These are phyloP conservation scores for Aspergillus sp. DNA, from an alignment of 2,329 filamentous ascomycete genomes.

Conservation along the genomic window DNA sequence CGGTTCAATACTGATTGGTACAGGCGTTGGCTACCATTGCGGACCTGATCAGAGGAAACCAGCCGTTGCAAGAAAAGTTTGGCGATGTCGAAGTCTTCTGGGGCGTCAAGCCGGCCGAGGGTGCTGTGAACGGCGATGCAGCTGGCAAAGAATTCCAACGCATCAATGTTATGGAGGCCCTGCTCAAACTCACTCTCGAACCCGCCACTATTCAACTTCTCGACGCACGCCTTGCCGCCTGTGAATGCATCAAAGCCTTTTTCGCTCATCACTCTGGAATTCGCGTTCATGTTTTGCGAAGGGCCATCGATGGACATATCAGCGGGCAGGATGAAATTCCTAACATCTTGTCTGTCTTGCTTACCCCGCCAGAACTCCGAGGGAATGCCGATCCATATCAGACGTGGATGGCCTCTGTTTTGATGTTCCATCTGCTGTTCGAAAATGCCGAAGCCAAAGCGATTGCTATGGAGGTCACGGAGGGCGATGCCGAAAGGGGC, in stretches of 20 bases:
- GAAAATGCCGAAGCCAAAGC: slow-evolving; percentile 78
- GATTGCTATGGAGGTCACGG: slow-evolving; percentile 76
- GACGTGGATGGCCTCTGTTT: slow-evolving; percentile 82
- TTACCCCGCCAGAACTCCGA: slow-evolving; percentile 63
- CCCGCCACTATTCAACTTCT: slow-evolving; percentile 67
- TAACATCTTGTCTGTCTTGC: slow-evolving; percentile 81
- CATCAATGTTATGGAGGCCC: slow-evolving; percentile 89
- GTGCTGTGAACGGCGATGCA: slow-evolving; percentile 34
- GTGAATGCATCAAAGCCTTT: slow-evolving; percentile 90
- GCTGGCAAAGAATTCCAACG: slow-evolving; percentile 43
- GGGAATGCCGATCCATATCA: slow-evolving; percentile 78
- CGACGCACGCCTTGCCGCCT: slow-evolving; percentile 79
- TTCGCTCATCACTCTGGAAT: slow-evolving; percentile 80
- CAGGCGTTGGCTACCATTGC: slow-evolving; percentile 81
- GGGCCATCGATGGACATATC: slow-evolving; percentile 84
- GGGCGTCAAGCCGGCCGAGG: slow-evolving; percentile 23
- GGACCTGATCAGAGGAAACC: slow-evolving; percentile 81
- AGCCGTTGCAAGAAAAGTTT: slow-evolving; percentile 80
- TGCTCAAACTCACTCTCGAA: slow-evolving; percentile 78
- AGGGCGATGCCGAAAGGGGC: slow-evolving; percentile 83
- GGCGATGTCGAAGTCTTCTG: slow-evolving; percentile 75
- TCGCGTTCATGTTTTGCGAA: slow-evolving; percentile 77
- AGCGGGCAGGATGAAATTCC: slow-evolving; percentile 77
- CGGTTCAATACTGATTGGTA: slow-evolving; percentile 11
- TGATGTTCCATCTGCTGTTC: slow-evolving; percentile 81